Base-by-base conservation (phyloP, 2,329 filamentous ascomycete genomes). In the Aureobasidium sp. region DNA sequence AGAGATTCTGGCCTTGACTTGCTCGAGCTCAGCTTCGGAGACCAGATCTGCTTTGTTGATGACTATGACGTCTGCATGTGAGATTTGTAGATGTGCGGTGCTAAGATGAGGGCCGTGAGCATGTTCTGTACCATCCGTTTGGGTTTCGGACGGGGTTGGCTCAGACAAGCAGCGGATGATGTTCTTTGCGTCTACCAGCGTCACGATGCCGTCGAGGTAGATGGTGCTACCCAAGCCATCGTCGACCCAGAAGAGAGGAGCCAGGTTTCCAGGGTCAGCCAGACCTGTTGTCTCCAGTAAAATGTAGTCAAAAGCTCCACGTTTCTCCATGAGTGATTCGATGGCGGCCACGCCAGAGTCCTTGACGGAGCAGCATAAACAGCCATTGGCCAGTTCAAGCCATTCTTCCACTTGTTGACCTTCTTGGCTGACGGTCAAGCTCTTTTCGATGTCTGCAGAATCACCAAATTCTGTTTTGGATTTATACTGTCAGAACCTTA, bases 331-430 rank as follows among this genome's bases (percentile, higher is more conserved):
- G 3, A 99, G 79, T 1, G 90, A 90, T 77, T 99, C 94, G 60
- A 99, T 96, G 39, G 94, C 94, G 67, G 90, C 90, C 41, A 99
- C 93, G 13, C 94, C 94, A 0, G 88, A 86, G 73, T 99, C 94
- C 77, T 97, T 99, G 69, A 97, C 92, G 3, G 91, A 96, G 76
- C 94, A 99, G 77, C 94, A 99, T 67, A 99, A 91, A 73, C 94
- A 99, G 65, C 94, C 94, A 68, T 99, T 99, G 58, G 90, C 91
- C 59, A 99, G 86, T 65, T 97, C 92, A 32, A 99, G 85, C 90
- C 95, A 99, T 78, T 96, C 91, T 71, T 94, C 88, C 7, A 93
- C 89, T 70, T 91, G 83, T 70, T 93, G 85, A 42, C 86, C 89
- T 49, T 66, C 67, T 71, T 92, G 86, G 72, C 88, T 96, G 67